Percentiles rank a stretch among this genome's conserved stretches.
Evolutionary conservation across 83 land plant genomes (phyloP).

Genomic region (Picea mariana): DNA sequence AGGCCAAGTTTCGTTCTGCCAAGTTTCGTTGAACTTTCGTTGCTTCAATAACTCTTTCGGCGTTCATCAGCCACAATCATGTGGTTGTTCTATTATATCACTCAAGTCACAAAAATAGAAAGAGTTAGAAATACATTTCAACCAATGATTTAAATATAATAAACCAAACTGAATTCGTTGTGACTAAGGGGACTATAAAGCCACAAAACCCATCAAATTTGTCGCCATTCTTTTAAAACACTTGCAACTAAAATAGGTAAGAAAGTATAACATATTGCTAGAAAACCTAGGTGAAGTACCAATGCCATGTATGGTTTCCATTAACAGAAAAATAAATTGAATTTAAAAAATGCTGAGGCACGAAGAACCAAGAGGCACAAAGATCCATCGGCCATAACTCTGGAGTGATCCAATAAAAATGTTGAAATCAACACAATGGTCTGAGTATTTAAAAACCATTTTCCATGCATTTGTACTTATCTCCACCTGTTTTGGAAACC

Average conservation of each 20-base stretch:
- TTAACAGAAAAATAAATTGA: slow-evolving; percentile 89
- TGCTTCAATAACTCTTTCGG: no score
- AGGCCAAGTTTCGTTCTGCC: no score
- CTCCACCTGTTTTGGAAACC: no score
- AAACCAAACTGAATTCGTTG: slow-evolving; percentile 91
- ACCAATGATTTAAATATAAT: not conserved
- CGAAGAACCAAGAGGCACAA: slow-evolving; percentile 81
- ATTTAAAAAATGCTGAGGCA: slow-evolving; percentile 83
- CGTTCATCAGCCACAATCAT: no score
- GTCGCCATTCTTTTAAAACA: slow-evolving; percentile 66
- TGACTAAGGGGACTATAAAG: slow-evolving; percentile 87
- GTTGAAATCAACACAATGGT: slow-evolving; percentile 45
- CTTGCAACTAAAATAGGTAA: slow-evolving; percentile 71
- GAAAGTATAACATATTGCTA: slow-evolving; percentile 48
- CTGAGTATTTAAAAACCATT: slow-evolving; percentile 27
- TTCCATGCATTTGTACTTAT: no score
- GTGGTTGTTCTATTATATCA: no score
- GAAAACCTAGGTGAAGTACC: slow-evolving; percentile 95
- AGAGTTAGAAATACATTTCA: not conserved
- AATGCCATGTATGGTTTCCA: slow-evolving; percentile 92
- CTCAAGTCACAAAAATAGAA: not conserved
- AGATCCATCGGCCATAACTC: slow-evolving; percentile 86
- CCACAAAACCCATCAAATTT: slow-evolving; percentile 82
- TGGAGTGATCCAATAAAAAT: slow-evolving; percentile 57
- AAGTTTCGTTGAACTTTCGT: no score